phyloP scores from a whole-genome alignment of 345 rosid species.

The Pistacia atlantica region DNA sequence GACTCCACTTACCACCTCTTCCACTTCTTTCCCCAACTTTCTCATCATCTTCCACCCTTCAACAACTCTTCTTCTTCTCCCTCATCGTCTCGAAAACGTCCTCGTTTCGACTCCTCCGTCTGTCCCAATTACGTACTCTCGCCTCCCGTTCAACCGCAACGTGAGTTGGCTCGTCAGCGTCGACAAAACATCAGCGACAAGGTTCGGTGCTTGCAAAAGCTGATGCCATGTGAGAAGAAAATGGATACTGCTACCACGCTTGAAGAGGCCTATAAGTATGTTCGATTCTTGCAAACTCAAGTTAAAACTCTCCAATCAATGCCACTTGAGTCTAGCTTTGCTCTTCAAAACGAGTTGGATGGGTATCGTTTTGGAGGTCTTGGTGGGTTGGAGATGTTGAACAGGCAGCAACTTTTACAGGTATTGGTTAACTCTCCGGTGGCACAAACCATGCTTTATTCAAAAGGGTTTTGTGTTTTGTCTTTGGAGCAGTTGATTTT shows the following conservation, averaged over 20 bases:
- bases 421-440: constrained; percentile 47
- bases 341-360: neutral
- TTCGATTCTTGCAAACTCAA: constrained; percentile 61
- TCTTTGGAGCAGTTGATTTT: constrained; percentile 56
- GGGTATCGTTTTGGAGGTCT: neutral
- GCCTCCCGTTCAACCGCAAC: neutral
- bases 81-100: constrained; percentile 5
- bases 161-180: constrained; percentile 13
- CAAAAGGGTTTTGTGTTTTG: constrained; percentile 42
- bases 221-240: constrained; percentile 62
- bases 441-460: constrained; percentile 45
- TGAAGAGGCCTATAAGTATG: constrained; percentile 61
- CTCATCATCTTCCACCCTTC: neutral
- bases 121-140: neutral
- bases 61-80: constrained; percentile 4
- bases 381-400: constrained; percentile 28
- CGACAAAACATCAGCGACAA: constrained; percentile 45
- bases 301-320: constrained; percentile 47
- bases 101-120: constrained; percentile 1
- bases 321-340: constrained; percentile 40
- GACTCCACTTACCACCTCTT: constrained; percentile 10
- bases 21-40: constrained; percentile 8
- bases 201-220: constrained; percentile 51
- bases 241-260: constrained; percentile 53
- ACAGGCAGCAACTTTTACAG: constrained; percentile 53